These are phyloP conservation scores for Hirsutella thompsonii DNA, from an alignment of 2,329 filamentous ascomycete species.

Conservation along the genomic window DNA sequence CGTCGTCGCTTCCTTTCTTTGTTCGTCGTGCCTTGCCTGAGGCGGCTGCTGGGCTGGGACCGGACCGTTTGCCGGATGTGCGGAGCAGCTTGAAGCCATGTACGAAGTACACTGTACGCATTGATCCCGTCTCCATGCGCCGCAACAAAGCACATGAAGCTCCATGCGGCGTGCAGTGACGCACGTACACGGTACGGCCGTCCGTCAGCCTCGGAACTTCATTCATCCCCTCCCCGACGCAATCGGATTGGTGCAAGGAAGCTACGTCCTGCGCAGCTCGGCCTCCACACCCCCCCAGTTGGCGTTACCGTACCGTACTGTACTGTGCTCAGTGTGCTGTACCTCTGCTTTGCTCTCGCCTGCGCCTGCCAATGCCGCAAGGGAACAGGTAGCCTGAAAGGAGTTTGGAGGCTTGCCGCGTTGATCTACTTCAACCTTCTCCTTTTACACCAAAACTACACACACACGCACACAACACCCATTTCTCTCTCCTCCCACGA, in stretches of 20 bases:
- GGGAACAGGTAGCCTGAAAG: constrained; percentile 21
- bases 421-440: constrained; percentile 5
- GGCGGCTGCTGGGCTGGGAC: too few species aligned
- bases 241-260: constrained; percentile 3
- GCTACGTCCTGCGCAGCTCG: too few species aligned
- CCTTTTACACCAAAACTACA: constrained; percentile 5
- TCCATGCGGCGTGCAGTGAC: too few species aligned
- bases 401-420: constrained; percentile 9
- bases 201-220: constrained; percentile 1
- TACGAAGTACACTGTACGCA: too few species aligned
- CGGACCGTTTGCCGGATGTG: too few species aligned
- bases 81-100: too few species aligned
- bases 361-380: constrained; percentile 5
- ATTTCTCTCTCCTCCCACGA: constrained; percentile 8
- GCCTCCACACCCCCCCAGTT: too few species aligned
- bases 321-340: too few species aligned
- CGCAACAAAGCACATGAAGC: too few species aligned
- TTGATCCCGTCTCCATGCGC: too few species aligned
- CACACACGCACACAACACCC: constrained; percentile 6
- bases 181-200: neutral
- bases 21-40: too few species aligned
- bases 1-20: neutral
- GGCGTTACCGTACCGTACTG: too few species aligned
- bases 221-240: constrained; percentile 1
- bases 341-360: neutral